These are phyloP conservation scores for Alternaria solani DNA, from an alignment of 2,329 filamentous ascomycete species.

Conservation along the genomic window DNA sequence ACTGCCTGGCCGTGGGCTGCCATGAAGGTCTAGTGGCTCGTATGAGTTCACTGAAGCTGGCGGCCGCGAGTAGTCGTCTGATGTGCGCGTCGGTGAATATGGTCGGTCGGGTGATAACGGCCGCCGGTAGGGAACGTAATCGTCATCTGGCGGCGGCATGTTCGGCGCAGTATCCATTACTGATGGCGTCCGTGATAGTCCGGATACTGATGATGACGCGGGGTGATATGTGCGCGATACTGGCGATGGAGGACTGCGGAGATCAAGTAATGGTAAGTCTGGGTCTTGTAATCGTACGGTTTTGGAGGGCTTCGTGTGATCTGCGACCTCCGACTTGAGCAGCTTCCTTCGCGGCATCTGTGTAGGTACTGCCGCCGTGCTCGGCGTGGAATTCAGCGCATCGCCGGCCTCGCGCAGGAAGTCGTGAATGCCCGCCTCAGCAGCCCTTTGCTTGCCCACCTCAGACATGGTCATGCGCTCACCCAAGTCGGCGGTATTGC, in stretches of 20 bases:
- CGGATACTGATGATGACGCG: conserved; percentile 53
- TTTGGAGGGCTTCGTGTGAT: conserved; percentile 30
- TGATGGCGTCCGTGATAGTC: conserved; percentile 58
- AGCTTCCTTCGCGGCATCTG: conserved; percentile 38
- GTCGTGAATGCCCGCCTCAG: conserved; percentile 54
- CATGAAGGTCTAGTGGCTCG: conserved; percentile 88
- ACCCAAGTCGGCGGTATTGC: conserved; percentile 46
- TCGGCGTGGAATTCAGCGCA: conserved; percentile 35
- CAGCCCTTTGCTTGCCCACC: conserved; percentile 41
- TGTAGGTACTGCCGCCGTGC: conserved; percentile 12
- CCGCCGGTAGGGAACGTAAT: conserved; percentile 68
- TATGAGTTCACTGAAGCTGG: conserved; percentile 76
- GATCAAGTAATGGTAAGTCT: conserved; percentile 49
- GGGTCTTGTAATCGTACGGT: conserved; percentile 33
- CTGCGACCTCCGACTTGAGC: conserved; percentile 33
- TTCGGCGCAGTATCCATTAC: conserved; percentile 60
- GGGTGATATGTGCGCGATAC: conserved; percentile 59
- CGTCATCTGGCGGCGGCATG: conserved; percentile 65
- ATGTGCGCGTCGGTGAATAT: conserved; percentile 62
- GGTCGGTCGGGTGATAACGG: conserved; percentile 62
- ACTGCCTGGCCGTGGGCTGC: conserved; percentile 85
- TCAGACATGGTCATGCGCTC: conserved; percentile 34
- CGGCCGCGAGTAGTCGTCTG: conserved; percentile 73
- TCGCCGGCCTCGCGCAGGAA: conserved; percentile 53
- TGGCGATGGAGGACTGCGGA: conserved; percentile 53